phyloP scores from a whole-genome alignment of 257 asterid species.

The Solanum etuberosum region DNA sequence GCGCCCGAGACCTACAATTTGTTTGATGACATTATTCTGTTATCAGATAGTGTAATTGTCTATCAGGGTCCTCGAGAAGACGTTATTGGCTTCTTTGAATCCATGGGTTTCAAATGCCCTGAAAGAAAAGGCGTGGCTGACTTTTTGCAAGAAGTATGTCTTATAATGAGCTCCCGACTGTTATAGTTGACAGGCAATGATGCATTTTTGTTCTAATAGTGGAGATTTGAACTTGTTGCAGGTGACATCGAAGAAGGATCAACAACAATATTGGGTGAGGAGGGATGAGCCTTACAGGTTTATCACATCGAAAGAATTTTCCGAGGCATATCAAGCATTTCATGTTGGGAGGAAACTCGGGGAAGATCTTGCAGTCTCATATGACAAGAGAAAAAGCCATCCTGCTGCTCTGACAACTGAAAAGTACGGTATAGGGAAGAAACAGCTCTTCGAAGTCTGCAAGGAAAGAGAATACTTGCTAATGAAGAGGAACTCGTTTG shows the following conservation, averaged over 20 bases:
- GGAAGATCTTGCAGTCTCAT: constrained; percentile 37
- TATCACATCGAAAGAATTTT: constrained; percentile 7
- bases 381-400: constrained; percentile 48
- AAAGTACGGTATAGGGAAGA: constrained; percentile 38
- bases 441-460: constrained; percentile 50
- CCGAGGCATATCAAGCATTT: constrained; percentile 28
- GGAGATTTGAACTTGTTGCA: background rate
- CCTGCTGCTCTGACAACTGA: constrained; percentile 49
- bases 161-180: background rate
- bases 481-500: constrained; percentile 58
- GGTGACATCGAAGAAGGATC: constrained; percentile 76
- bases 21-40: constrained; percentile 50
- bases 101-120: constrained; percentile 60
- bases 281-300: constrained; percentile 44
- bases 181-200: background rate
- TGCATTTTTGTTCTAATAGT: background rate
- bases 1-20: constrained; percentile 54
- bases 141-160: constrained; percentile 59
- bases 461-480: constrained; percentile 37
- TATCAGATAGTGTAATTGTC: constrained; percentile 44
- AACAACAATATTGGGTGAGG: constrained; percentile 49
- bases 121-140: constrained; percentile 57
- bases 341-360: constrained; percentile 23
- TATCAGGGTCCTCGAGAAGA: constrained; percentile 54
- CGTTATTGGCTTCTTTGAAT: constrained; percentile 37